phyloP scores from a whole-genome alignment of 148 eudicot species.

The Agrostemma githago region DNA sequence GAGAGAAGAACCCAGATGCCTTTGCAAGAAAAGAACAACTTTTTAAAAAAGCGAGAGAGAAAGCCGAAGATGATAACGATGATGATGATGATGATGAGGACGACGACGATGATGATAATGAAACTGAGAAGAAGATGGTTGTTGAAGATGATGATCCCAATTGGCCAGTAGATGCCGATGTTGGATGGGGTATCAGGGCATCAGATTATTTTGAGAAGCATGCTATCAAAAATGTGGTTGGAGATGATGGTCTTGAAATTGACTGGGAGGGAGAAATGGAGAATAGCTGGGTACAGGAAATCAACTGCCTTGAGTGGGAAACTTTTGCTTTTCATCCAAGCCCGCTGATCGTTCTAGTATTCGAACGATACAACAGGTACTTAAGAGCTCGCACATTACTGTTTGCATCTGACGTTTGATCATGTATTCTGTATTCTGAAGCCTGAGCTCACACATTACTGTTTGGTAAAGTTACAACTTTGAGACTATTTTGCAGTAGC shows the following conservation, averaged over 20 bases:
- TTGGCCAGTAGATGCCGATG: constrained; percentile 95
- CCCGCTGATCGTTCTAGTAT: constrained; percentile 84
- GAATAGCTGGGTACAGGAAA: constrained; percentile 79
- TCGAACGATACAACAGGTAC: constrained; percentile 94
- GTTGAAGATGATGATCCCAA: constrained; percentile 68
- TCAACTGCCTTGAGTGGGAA: constrained; percentile 97
- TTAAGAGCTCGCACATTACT: not conserved
- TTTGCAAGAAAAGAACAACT: constrained; percentile 36
- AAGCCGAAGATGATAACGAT: constrained; percentile 31
- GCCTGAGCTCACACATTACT: not conserved
- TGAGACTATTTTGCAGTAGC: not conserved
- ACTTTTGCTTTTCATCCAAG: constrained; percentile 93
- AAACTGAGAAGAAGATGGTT: constrained; percentile 43
- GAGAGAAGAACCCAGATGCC: constrained; percentile 55
- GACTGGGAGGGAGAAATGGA: constrained; percentile 98
- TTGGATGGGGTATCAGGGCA: constrained; percentile 93
- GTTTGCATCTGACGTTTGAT: not conserved
- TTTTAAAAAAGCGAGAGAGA: constrained; percentile 41
- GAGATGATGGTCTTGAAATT: constrained; percentile 78
- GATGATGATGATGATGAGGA: constrained; percentile 29
- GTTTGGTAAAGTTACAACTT: not conserved
- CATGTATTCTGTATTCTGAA: not conserved
- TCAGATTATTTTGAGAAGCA: constrained; percentile 79
- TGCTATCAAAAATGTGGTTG: constrained; percentile 72
- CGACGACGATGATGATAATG: constrained; percentile 26